A percentile compares a stretch with the other conserved stretches of the same genome.
Conservation (phyloP, 495 filamentous ascomycete genomes). For the Parathielavia appendiculata region DNA sequence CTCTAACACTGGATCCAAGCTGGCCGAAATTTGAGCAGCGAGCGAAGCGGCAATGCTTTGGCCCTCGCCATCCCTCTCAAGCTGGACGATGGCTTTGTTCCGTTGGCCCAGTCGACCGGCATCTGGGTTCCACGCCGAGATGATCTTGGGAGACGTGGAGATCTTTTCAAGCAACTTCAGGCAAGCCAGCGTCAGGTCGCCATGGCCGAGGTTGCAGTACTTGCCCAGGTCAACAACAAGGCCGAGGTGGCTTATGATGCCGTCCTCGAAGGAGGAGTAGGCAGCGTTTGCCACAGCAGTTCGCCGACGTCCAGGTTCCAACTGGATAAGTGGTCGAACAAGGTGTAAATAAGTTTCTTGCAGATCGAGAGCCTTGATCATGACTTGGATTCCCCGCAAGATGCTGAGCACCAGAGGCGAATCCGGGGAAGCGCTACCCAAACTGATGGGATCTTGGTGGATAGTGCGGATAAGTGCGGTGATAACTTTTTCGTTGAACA, state of each 20-base stretch:
- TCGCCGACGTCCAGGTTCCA: constrained; percentile 27
- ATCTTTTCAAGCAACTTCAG: constrained; percentile 79
- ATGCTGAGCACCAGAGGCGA: constrained; percentile 73
- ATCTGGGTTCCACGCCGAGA: constrained; percentile 50
- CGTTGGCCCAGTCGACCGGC: constrained; percentile 49
- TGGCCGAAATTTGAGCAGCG: constrained; percentile 55
- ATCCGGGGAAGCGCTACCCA: constrained; percentile 60
- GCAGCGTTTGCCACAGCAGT: constrained; percentile 61
- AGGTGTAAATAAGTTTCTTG: constrained; percentile 90
- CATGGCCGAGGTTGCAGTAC: constrained; percentile 75
- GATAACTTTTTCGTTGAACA: constrained; percentile 89
- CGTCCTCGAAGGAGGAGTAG: constrained; percentile 85
- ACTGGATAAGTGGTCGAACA: constrained; percentile 68
- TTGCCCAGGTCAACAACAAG: constrained; percentile 73
- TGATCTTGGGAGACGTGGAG: constrained; percentile 70
- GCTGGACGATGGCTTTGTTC: constrained; percentile 73
- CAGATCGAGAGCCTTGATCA: constrained; percentile 72
- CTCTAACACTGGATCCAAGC: constrained; percentile 60
- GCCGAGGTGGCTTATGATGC: constrained; percentile 69
- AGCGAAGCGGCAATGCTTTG: constrained; percentile 65
- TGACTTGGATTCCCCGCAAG: constrained; percentile 68
- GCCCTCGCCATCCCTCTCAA: constrained; percentile 65
- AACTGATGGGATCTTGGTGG: constrained; percentile 61
- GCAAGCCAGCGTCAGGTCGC: constrained; percentile 67
- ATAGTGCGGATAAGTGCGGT: constrained; percentile 68